These are phyloP conservation scores for Ceratocystis cacaofunesta DNA, from an alignment of 2,329 filamentous ascomycete species.

Conservation along the genomic window DNA sequence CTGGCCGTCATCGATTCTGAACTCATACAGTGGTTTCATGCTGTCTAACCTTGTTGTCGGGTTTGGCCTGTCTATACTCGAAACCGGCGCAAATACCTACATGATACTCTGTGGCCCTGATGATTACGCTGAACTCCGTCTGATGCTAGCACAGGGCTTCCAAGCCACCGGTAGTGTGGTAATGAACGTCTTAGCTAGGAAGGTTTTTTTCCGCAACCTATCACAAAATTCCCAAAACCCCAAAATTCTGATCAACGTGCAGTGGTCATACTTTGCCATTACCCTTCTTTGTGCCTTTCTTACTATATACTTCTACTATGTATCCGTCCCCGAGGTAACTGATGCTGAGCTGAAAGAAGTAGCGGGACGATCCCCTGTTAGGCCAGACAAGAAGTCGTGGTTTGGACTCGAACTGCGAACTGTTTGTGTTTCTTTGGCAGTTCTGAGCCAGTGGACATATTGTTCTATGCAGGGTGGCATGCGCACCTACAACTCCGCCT, in stretches of 20 bases:
- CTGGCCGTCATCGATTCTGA: conserved; percentile 64
- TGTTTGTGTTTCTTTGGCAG: conserved; percentile 50
- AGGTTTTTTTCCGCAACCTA: conserved; percentile 46
- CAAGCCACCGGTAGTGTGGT: conserved; percentile 63
- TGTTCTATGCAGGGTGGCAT: conserved; percentile 57
- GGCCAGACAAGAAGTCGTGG: conserved; percentile 34
- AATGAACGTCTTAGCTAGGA: conserved; percentile 56
- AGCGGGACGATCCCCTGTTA: conserved; percentile 33
- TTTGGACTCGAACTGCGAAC: conserved; percentile 40
- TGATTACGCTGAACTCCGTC: conserved; percentile 56
- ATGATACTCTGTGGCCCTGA: conserved; percentile 56
- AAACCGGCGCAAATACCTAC: conserved; percentile 70
- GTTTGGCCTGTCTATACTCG: conserved; percentile 59
- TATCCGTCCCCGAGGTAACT: conserved; percentile 47
- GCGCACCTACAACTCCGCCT: conserved; percentile 43
- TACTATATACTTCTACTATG: conserved; percentile 53
- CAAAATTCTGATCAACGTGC: conserved; percentile 52
- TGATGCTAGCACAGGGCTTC: conserved; percentile 61
- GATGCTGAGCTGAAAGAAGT: conserved; percentile 39
- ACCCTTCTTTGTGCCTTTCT: conserved; percentile 59
- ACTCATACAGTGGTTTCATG: conserved; percentile 65
- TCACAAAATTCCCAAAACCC: conserved; percentile 36
- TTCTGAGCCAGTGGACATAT: conserved; percentile 65
- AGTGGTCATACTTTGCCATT: conserved; percentile 76
- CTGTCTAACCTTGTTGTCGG: conserved; percentile 61